Conservation (phyloP, 1,284 basidiomycete species). For the Rhodotorula sp. region DNA sequence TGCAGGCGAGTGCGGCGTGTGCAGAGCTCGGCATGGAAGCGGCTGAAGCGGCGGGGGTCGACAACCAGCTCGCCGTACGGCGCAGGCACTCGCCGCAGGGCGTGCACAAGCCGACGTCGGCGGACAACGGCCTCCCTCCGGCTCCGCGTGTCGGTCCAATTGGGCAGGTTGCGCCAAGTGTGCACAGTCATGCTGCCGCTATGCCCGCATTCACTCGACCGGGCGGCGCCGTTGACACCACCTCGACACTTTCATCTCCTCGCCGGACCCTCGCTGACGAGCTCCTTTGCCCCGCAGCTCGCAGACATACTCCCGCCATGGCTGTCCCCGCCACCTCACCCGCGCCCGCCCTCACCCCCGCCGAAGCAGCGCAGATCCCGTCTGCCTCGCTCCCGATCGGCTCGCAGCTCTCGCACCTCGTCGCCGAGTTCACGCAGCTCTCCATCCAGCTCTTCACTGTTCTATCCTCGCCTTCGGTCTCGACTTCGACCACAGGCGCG, state of each 20-base stretch:
- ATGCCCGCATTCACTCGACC: no score
- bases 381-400: slow-evolving; percentile 29
- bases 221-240: no score
- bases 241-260: neutral
- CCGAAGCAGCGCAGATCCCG: slow-evolving; percentile 32
- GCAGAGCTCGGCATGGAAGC: no score
- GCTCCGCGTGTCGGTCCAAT: no score
- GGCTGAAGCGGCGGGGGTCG: no score
- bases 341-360: neutral
- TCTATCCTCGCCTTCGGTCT: slow-evolving; percentile 15
- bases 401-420: slow-evolving; percentile 31
- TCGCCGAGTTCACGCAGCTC: slow-evolving; percentile 24
- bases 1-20: no score
- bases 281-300: neutral
- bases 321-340: neutral
- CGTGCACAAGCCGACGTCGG: no score
- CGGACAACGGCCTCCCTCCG: no score
- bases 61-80: no score
- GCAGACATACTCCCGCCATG: neutral
- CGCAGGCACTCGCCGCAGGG: no score
- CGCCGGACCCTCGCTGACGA: neutral
- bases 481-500: neutral
- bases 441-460: slow-evolving; percentile 32
- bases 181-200: no score
- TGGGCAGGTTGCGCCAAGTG: no score